Evolutionary conservation across 2,329 filamentous ascomycete genomes (phyloP), one percentile per base, ranked within the genome.

Genomic region (Fusarium denticulatum): DNA sequence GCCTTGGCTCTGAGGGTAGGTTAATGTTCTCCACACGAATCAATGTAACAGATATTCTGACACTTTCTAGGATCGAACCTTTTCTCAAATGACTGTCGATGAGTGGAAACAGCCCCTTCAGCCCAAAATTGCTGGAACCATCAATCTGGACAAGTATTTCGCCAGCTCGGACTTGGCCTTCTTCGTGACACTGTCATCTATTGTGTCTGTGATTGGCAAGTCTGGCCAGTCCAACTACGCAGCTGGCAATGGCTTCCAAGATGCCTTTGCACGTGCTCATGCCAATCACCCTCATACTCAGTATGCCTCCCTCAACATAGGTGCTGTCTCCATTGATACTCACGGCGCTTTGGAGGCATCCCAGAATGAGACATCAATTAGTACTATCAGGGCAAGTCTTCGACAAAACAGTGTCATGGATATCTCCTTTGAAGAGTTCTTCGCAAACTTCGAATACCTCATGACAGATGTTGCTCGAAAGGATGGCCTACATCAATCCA

Each of bases 161-260:
- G 56, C 61, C 11, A 43, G 24, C 30, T 30, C 45, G 0, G 37
- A 61, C 24, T 9, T 64, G 45, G 56, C 16, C 13, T 64, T 64
- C 24, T 64, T 64, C 9, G 61, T 64, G 13, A 22, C 56, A n/a
- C 45, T 64, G 0, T 64, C 61, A 26, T 64, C 61, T 13, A 61
- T 64, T 9, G 61, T 64, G 6, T 64, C 61, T 6, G 56, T 64
- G 30, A 61, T 61, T 24, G 61, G 61, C 6, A 64, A 64, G 20
- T 64, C 61, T 61, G 61, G 61, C 6, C 61, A 64, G 46, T 64
- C 61, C 2, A 64, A 64, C 8, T 64, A 64, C 11, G 61, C 61
- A 45, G 61, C 61, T 3, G 56, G 61, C 0, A 64, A 64, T n/a
- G 61, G 61, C 1, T 64, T 64, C 37, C 61, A 64, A 52, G 61